Percentiles rank a stretch among this genome's conserved stretches.
Conservation (phyloP, 2,329 filamentous ascomycete genomes). For the Achaetomium macrosporum region DNA sequence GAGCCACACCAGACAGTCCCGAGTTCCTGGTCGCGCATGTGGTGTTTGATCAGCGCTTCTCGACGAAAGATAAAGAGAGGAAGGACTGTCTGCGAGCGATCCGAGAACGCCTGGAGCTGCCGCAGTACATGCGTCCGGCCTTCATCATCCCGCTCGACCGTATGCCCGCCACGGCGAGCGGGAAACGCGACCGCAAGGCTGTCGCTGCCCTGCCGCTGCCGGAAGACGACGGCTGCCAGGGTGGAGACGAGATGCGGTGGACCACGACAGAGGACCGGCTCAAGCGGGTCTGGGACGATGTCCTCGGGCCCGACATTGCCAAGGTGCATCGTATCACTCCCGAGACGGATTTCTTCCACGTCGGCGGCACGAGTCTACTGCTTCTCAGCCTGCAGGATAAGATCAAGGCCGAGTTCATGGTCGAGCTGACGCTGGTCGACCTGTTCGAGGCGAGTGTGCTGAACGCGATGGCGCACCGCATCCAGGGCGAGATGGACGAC, state of each 20-base stretch:
- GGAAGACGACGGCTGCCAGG: not conserved
- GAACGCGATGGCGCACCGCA: conserved; percentile 32
- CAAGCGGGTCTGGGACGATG: not conserved
- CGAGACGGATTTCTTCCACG: conserved; percentile 30
- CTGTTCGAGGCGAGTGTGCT: conserved; percentile 37
- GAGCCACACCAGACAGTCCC: too few species aligned
- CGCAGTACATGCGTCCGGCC: not conserved
- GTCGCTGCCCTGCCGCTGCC: not conserved
- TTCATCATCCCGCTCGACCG: not conserved
- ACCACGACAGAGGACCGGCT: not conserved
- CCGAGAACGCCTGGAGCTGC: not conserved
- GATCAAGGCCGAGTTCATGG: conserved; percentile 31
- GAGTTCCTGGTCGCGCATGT: not conserved
- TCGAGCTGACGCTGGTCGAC: conserved; percentile 30
- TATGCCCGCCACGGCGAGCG: not conserved
- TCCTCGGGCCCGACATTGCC: conserved; percentile 3
- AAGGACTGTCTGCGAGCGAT: not conserved
- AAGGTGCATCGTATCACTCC: conserved; percentile 9
- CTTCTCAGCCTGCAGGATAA: conserved; percentile 33
- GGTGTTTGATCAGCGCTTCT: not conserved
- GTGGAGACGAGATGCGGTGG: not conserved
- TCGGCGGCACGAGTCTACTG: conserved; percentile 38
- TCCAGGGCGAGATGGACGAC: conserved; percentile 24
- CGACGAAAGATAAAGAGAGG: not conserved
- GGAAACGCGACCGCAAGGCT: not conserved